phyloP scores from a whole-genome alignment of 352 stramenopile genomes.

The Globisporangium mamillatum region DNA sequence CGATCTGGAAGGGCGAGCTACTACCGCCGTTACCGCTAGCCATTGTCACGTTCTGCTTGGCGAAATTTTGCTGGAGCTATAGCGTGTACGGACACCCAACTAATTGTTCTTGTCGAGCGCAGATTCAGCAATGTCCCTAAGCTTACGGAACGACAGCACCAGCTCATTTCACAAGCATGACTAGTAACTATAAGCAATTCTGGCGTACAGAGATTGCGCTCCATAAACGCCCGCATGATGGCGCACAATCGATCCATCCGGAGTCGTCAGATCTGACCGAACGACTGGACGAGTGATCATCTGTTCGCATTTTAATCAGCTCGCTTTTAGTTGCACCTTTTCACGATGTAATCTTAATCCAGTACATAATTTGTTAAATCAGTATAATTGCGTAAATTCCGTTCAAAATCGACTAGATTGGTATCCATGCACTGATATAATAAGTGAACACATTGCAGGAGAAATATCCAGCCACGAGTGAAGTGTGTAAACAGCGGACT shows the following conservation, averaged over 20 bases:
- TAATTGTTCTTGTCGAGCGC: neutral
- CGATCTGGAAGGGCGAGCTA: conserved; percentile 53
- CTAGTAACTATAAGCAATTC: neutral
- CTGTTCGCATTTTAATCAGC: neutral
- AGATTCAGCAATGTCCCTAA: neutral
- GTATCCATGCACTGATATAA: neutral
- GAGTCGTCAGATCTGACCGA: neutral
- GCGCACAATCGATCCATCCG: neutral
- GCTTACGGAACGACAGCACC: neutral
- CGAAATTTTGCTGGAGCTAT: neutral
- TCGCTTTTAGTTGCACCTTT: neutral
- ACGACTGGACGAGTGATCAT: neutral
- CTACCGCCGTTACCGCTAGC: neutral
- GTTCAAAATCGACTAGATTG: no score
- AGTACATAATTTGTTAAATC: neutral
- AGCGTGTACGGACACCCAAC: no score
- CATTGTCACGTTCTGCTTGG: neutral
- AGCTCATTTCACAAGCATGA: neutral
- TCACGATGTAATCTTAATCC: neutral
- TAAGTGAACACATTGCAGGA: neutral
- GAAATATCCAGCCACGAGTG: neutral
- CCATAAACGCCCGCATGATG: neutral
- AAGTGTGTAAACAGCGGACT: neutral
- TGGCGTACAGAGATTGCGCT: neutral
- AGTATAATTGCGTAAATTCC: neutral